phyloP scores from a whole-genome alignment of 768 basidiomycete species.

The Porphyrellus cyaneotinctus region DNA sequence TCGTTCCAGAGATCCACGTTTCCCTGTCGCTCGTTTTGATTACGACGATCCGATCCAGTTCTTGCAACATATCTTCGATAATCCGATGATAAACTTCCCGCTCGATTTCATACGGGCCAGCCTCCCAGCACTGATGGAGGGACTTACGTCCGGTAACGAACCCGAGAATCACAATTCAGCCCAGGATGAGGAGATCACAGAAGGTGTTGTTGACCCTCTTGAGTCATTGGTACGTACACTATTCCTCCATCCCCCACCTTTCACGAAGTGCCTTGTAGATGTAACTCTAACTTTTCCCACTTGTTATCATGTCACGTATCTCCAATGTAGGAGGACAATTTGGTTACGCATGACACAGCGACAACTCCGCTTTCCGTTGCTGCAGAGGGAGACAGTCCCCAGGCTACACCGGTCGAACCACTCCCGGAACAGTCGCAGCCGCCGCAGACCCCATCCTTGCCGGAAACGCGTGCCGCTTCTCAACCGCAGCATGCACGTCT shows the following conservation, averaged over 20 bases:
- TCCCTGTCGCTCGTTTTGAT: constrained; percentile 28
- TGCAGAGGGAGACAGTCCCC: not conserved
- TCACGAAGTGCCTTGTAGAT: constrained; percentile 29
- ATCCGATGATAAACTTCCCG: constrained; percentile 40
- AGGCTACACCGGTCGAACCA: constrained; percentile 2
- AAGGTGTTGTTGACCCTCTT: constrained; percentile 12
- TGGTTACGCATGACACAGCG: constrained; percentile 5
- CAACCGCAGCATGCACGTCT: constrained; percentile 5
- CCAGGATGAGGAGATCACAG: constrained; percentile 27
- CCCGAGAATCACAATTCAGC: constrained; percentile 30
- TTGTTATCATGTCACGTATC: constrained; percentile 13
- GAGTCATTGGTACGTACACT: constrained; percentile 24
- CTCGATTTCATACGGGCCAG: constrained; percentile 32
- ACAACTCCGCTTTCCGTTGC: not conserved
- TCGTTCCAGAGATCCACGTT: constrained; percentile 17
- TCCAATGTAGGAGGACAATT: constrained; percentile 15
- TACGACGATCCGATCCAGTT: constrained; percentile 36
- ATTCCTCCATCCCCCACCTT: constrained; percentile 18
- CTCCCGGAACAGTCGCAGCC: not conserved
- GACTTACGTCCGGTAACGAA: constrained; percentile 12
- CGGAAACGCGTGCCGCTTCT: constrained; percentile 9
- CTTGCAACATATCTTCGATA: constrained; percentile 48
- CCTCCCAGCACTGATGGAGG: constrained; percentile 30
- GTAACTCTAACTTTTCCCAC: constrained; percentile 27
- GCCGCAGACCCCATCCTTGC: not conserved